Conservation (phyloP, 257 asterid genomes). For the Nicotiana sylvestris region DNA sequence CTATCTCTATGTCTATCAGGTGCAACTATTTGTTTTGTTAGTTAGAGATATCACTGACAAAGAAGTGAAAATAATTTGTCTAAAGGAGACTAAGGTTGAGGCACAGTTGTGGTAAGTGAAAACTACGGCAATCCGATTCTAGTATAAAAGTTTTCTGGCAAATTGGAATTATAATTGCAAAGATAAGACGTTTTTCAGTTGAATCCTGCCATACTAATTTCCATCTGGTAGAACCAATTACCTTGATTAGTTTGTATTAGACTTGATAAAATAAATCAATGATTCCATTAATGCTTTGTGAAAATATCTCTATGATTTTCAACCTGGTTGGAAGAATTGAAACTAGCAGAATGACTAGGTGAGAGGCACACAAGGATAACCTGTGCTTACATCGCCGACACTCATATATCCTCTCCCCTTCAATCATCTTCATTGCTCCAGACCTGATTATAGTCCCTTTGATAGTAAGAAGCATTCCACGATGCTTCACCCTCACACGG, state of each 20-base stretch:
- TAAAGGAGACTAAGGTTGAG: background rate
- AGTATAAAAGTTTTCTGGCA: background rate
- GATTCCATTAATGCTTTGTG: background rate
- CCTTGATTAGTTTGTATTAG: background rate
- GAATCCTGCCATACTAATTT: background rate
- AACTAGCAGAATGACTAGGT: background rate
- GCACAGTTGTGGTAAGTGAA: background rate
- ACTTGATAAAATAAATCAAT: background rate
- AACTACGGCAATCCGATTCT: background rate
- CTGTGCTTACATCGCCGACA: slow-evolving; percentile 87
- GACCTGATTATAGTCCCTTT: slow-evolving; percentile 96
- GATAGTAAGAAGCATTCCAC: slow-evolving; percentile 85
- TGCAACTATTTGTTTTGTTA: background rate
- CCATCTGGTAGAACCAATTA: background rate
- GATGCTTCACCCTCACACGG: slow-evolving; percentile 86
- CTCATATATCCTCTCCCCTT: slow-evolving; percentile 85
- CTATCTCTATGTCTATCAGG: background rate
- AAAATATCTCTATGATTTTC: background rate
- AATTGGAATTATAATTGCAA: background rate
- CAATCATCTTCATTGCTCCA: slow-evolving; percentile 94
- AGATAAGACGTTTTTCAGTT: background rate
- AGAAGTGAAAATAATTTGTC: background rate
- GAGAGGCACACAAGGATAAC: slow-evolving; percentile 29
- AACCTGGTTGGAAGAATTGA: background rate
- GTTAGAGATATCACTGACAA: background rate